Conservation (phyloP, 805 yeast genomes). For the Wickerhamiella azyma region DNA sequence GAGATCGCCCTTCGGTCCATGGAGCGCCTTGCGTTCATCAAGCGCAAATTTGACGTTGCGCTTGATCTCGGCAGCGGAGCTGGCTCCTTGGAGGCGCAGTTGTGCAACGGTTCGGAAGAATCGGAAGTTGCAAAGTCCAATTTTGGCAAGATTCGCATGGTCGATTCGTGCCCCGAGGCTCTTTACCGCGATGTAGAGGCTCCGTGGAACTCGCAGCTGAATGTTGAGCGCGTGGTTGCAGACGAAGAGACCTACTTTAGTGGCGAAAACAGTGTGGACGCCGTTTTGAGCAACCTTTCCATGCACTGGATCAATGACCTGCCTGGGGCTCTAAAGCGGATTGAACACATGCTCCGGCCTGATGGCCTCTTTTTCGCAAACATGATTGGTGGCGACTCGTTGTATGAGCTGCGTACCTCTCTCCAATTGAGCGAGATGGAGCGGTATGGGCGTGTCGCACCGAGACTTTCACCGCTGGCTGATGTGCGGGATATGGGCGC, state of each 20-base stretch:
- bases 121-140: conserved; percentile 38
- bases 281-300: conserved; percentile 57
- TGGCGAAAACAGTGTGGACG: conserved; percentile 40
- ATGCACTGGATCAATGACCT: conserved; percentile 80
- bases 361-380: conserved; percentile 76
- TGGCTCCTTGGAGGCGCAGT: conserved; percentile 42
- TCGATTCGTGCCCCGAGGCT: conserved; percentile 46
- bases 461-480: conserved; percentile 69
- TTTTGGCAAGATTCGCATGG: conserved; percentile 44
- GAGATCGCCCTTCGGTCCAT: conserved; percentile 62
- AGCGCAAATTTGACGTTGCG: conserved; percentile 44
- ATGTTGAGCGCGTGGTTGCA: conserved; percentile 38
- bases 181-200: conserved; percentile 38
- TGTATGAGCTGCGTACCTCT: conserved; percentile 69
- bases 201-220: conserved; percentile 32
- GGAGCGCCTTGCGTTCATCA: conserved; percentile 61
- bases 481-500: conserved; percentile 65
- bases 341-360: conserved; percentile 50
- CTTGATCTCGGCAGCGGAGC: conserved; percentile 64
- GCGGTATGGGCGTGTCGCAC: conserved; percentile 63
- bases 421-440: conserved; percentile 75
- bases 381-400: conserved; percentile 71
- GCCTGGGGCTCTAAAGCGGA: conserved; percentile 46
- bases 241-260: conserved; percentile 45
- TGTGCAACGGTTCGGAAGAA: conserved; percentile 36